A percentile compares a stretch with the other conserved stretches of the same genome.
phyloP scores from a whole-genome alignment of 2,329 filamentous ascomycete genomes.

The Gnomoniopsis sp. region DNA sequence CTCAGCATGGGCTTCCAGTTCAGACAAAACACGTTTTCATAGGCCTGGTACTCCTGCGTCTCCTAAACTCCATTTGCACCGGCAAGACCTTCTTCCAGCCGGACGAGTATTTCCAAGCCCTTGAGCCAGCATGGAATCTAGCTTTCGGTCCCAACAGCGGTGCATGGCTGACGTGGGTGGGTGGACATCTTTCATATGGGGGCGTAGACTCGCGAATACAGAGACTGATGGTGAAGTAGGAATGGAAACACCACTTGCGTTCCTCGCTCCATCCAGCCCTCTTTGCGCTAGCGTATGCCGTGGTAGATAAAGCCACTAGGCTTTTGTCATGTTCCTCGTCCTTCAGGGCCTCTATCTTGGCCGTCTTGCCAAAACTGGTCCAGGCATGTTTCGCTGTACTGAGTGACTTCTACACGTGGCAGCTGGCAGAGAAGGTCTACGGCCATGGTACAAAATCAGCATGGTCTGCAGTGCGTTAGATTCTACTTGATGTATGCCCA shows the following conservation, averaged over 20 bases:
- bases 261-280: conserved; percentile 88
- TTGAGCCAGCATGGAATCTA: conserved; percentile 90
- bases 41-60: conserved; percentile 63
- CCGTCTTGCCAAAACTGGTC: conserved; percentile 68
- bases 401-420: conserved; percentile 86
- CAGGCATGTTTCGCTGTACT: conserved; percentile 77
- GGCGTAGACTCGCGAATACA: conserved; percentile 10
- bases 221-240: conserved; percentile 49
- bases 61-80: conserved; percentile 74
- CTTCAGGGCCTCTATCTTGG: conserved; percentile 62
- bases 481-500: background rate
- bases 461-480: conserved; percentile 61
- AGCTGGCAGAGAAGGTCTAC: conserved; percentile 70
- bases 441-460: conserved; percentile 61
- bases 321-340: conserved; percentile 51
- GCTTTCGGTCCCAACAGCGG: conserved; percentile 75
- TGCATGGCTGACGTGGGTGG: conserved; percentile 95
- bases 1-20: conserved; percentile 17
- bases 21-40: conserved; percentile 28
- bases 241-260: conserved; percentile 86
- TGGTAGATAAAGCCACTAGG: conserved; percentile 54
- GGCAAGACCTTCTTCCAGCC: conserved; percentile 89
- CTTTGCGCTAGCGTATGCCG: conserved; percentile 73
- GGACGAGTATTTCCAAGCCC: conserved; percentile 93
- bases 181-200: conserved; percentile 24